phyloP scores from a whole-genome alignment of 371 early-diverging fungal species.

The Chytridium lagenaria region DNA sequence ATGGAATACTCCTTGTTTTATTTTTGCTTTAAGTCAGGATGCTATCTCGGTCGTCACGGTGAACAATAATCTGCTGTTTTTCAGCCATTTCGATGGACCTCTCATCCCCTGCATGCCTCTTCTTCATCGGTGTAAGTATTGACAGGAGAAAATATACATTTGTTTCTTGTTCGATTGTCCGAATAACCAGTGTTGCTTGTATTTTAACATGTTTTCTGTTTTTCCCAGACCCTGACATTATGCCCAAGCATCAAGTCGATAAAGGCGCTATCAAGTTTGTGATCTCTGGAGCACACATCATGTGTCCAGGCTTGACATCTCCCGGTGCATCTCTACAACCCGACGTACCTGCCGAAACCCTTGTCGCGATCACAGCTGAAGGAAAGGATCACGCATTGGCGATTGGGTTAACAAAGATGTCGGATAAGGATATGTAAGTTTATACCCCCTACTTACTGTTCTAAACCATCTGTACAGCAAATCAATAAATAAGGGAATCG shows the following conservation, averaged over 20 bases:
- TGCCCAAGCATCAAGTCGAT: constrained; percentile 93
- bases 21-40: constrained; percentile 70
- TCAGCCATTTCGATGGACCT: constrained; percentile 94
- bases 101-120: constrained; percentile 85
- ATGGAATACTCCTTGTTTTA: not conserved
- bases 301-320: constrained; percentile 98
- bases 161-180: not conserved
- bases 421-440: constrained; percentile 84
- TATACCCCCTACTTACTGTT: too few relatives aligned
- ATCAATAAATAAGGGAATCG: constrained; percentile 88
- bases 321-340: constrained; percentile 81
- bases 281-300: constrained; percentile 94
- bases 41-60: constrained; percentile 80
- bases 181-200: too few relatives aligned
- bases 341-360: constrained; percentile 68
- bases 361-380: constrained; percentile 95
- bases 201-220: not conserved
- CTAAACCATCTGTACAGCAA: too few relatives aligned
- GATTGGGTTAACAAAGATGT: constrained; percentile 87
- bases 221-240: constrained; percentile 83
- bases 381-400: constrained; percentile 96
- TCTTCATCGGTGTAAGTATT: constrained; percentile 83
- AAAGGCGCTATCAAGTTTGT: constrained; percentile 97
- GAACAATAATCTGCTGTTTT: constrained; percentile 86
- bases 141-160: not conserved